Conservation (phyloP, 768 basidiomycete species). For the Rubroboletus satanas region DNA sequence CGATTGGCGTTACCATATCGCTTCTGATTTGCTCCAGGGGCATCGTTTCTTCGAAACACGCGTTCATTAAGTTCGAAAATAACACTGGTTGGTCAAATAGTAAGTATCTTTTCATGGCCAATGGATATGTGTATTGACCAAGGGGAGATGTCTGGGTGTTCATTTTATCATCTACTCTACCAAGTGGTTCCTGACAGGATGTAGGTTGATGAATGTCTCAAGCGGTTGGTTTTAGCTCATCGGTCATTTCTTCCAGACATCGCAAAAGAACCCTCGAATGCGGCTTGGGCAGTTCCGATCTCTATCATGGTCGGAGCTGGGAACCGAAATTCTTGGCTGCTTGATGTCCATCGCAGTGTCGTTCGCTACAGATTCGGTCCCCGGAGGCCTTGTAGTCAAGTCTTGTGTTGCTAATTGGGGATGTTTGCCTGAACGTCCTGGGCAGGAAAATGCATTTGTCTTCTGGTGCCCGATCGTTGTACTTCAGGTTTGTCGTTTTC, state of each 20-base stretch:
- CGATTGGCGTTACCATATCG: slow-evolving; percentile 1
- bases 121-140: background rate
- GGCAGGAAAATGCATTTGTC: slow-evolving; percentile 41
- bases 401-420: slow-evolving; percentile 40
- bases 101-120: background rate
- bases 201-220: slow-evolving; percentile 3
- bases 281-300: slow-evolving; percentile 42
- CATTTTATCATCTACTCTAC: slow-evolving; percentile 24
- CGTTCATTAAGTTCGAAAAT: slow-evolving; percentile 27
- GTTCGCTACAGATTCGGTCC: slow-evolving; percentile 40
- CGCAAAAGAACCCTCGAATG: slow-evolving; percentile 42
- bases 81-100: slow-evolving; percentile 23
- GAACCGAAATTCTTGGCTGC: slow-evolving; percentile 41
- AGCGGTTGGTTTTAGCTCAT: background rate
- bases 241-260: slow-evolving; percentile 28
- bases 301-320: slow-evolving; percentile 41
- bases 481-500: slow-evolving; percentile 36
- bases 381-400: slow-evolving; percentile 29
- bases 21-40: slow-evolving; percentile 13
- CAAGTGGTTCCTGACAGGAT: slow-evolving; percentile 26
- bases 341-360: slow-evolving; percentile 40
- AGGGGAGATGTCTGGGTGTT: slow-evolving; percentile 22
- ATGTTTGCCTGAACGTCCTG: slow-evolving; percentile 36
- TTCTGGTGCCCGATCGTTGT: slow-evolving; percentile 38
- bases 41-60: slow-evolving; percentile 15